Evolutionary conservation across 2,329 filamentous ascomycete species (phyloP).

Genomic region (Phoma sp.): DNA sequence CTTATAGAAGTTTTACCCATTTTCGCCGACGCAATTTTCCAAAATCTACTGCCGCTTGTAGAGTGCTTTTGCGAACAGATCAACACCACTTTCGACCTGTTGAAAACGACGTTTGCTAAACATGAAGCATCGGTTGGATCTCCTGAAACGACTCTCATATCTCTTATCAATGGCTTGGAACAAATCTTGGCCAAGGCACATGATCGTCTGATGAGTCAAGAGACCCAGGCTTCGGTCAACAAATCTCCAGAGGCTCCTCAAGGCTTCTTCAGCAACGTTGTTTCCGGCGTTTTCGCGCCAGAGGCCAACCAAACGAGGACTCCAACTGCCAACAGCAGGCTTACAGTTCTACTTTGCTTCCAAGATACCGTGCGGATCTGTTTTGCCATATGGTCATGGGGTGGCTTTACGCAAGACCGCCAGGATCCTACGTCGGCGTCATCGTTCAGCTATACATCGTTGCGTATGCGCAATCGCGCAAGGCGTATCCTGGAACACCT

Average conservation of each 20-base stretch:
- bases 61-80: slow-evolving; percentile 87
- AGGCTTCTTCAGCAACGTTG: slow-evolving; percentile 92
- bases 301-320: slow-evolving; percentile 79
- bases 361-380: slow-evolving; percentile 94
- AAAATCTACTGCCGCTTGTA: slow-evolving; percentile 87
- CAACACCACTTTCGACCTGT: slow-evolving; percentile 70
- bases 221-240: slow-evolving; percentile 68
- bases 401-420: slow-evolving; percentile 66
- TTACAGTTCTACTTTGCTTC: slow-evolving; percentile 94
- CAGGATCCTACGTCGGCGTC: slow-evolving; percentile 74
- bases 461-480: slow-evolving; percentile 89
- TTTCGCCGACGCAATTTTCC: slow-evolving; percentile 84
- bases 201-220: slow-evolving; percentile 78
- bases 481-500: slow-evolving; percentile 89
- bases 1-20: slow-evolving; percentile 82
- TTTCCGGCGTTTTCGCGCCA: slow-evolving; percentile 85
- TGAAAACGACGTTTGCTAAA: slow-evolving; percentile 68
- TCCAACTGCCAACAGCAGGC: slow-evolving; percentile 86
- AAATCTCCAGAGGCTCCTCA: slow-evolving; percentile 85
- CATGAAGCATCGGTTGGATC: slow-evolving; percentile 40
- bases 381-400: slow-evolving; percentile 96
- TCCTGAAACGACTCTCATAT: slow-evolving; percentile 77
- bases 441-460: slow-evolving; percentile 88
- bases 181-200: slow-evolving; percentile 88
- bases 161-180: slow-evolving; percentile 91